phyloP scores from a whole-genome alignment of 106 monocot species.

The Acorus calamus region DNA sequence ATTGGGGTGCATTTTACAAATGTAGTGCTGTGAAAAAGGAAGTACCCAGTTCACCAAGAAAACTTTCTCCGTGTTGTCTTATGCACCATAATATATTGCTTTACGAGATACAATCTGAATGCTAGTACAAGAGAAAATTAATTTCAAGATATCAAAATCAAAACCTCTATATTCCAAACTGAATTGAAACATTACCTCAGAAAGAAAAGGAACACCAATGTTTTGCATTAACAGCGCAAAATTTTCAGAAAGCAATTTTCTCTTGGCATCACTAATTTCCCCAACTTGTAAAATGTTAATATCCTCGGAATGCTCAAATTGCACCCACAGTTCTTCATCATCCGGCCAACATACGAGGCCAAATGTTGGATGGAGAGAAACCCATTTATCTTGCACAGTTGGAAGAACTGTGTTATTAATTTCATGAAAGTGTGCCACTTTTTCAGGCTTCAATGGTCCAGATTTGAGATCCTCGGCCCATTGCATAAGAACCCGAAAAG shows the following conservation, averaged over 20 bases:
- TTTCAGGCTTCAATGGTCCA: slow-evolving; percentile 32
- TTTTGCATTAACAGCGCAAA: slow-evolving; percentile 36
- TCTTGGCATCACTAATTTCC: slow-evolving; percentile 36
- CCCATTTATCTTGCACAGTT: slow-evolving; percentile 80
- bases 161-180: not conserved
- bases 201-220: slow-evolving; percentile 71
- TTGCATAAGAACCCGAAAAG: slow-evolving; percentile 54
- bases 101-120: slow-evolving; percentile 70
- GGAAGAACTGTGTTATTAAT: slow-evolving; percentile 68
- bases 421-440: slow-evolving; percentile 40
- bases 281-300: slow-evolving; percentile 66
- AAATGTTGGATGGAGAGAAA: slow-evolving; percentile 82
- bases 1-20: slow-evolving; percentile 38
- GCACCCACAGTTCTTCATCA: slow-evolving; percentile 56
- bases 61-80: slow-evolving; percentile 39
- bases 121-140: not conserved
- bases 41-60: slow-evolving; percentile 69
- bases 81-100: slow-evolving; percentile 70
- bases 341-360: slow-evolving; percentile 91
- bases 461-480: slow-evolving; percentile 71
- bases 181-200: slow-evolving; percentile 41
- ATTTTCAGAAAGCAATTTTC: slow-evolving; percentile 34
- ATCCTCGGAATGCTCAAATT: slow-evolving; percentile 41
- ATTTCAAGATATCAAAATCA: not conserved
- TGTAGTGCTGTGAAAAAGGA: slow-evolving; percentile 65